Evolutionary conservation across 768 basidiomycete species (phyloP), one percentile per base, ranked within the genome.

Genomic region (Serendipita indica): DNA sequence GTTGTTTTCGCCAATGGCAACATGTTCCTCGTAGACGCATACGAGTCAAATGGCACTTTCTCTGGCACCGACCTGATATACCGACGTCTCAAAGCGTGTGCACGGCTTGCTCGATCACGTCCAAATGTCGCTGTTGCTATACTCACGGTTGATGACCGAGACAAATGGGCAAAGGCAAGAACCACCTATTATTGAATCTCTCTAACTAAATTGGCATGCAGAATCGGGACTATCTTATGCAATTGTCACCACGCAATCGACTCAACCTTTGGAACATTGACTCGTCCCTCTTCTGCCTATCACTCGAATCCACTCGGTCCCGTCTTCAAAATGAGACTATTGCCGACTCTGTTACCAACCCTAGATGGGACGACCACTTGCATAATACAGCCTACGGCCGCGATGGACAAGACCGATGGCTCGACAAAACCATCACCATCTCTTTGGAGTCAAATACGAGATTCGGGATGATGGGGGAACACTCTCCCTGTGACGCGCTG

Each of bases 401-500:
- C 59, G 81, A 79, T 60, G 78, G 81, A 3, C 73, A 77, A 39
- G 96, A 96, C 65, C 75, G 94, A 33, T 96, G 89, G 79, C 88
- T 82, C 68, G 93, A 98, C 73, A 98, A 96, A 70, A 76, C 84
- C 1, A 78, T 86, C 35, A 83, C 83, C 3, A 71, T 96, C 58
- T 78, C 89, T 49, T 82, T 97, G 34, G 93, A 98, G 67, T 79
- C 83, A 0, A 86, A 84, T 58, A 83, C 84, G 1, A 82, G 88
- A 34, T 87, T 89, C 3, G 88, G 90, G 35, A 85, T 86, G 39
- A 80, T 82, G 65, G 93, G 93, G 3, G 93, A 97, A 70, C 92
- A 94, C 68, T 86, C 89, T 0, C 84, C 88, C 0, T 84, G 84
- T 60, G 93, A 96, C 62, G 94, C 92, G 0, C 74, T 97, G 13